Evolutionary conservation across 1,284 basidiomycete species (phyloP), one percentile per base, ranked within the genome.

Genomic region (Apiotrichum akiyoshidainum): DNA sequence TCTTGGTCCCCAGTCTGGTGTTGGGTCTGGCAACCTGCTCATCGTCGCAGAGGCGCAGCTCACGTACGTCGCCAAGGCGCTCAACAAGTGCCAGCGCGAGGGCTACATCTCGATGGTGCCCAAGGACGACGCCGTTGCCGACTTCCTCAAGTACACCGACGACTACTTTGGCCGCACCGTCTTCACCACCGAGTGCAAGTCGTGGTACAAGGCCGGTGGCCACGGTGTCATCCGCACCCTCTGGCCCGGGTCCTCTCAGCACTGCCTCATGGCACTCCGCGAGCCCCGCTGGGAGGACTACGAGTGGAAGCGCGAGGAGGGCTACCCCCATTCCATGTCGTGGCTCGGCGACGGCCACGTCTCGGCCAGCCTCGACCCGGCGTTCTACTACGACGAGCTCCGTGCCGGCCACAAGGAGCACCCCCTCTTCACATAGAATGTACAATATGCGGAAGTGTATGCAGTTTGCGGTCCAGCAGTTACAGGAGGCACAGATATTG

Each of bases 251-350:
- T 55, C 52, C 19, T 42, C 59, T 10, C 42, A 57, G 47, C 63
- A 66, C 26, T 47, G 57, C 34, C 58, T 70, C 34, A 56, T 67
- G 46, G 56, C 68, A 21, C 57, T 68, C 52, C 58, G 56, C 21
- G n/a, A 70, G 47, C 70, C 70, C 1, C 65, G 72, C 1, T 75
- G 69, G 69, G 73, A 75, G 55, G 73, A 75, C 54, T 75, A 56
- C 47, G 59, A 68, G 5, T 71, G 58, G 46, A 47, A 54, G 44
- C 49, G 53, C 50, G 35, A 10, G 16, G n/a, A 22, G 5, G 60
- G 45, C 12, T 61, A 55, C 56, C 33, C 44, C 19, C 46, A 58
- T 35, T 33, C 40, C 1, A 61, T 61, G 60, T 53, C 47, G 31
- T 61, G 60, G 60, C 60, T 61, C 19, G 60, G 60, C 2, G 46